A percentile compares a stretch with the other conserved stretches of the same genome.
phyloP scores from a whole-genome alignment of 2,329 filamentous ascomycete species.

The Chaetomiaceae sp. region DNA sequence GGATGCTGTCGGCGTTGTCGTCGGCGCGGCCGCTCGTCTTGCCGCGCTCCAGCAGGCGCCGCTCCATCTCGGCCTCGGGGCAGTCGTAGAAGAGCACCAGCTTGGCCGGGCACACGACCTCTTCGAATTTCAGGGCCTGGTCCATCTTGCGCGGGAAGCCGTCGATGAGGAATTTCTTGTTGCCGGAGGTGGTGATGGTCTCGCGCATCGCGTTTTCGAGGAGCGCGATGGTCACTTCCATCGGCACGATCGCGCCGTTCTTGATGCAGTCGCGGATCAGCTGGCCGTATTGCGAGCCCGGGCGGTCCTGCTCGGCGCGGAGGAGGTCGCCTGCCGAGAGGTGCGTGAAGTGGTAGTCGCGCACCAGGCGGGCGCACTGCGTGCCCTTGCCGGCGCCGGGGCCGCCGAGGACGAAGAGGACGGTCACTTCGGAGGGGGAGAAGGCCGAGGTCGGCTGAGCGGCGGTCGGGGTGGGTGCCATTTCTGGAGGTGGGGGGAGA shows the following conservation, averaged over 20 bases:
- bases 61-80: constrained; percentile 82
- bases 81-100: constrained; percentile 95
- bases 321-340: constrained; percentile 90
- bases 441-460: constrained; percentile 59
- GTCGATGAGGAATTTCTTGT: constrained; percentile 66
- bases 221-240: constrained; percentile 92
- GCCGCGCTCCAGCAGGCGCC: constrained; percentile 77
- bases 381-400: constrained; percentile 96
- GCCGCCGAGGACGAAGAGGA: constrained; percentile 93
- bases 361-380: constrained; percentile 83
- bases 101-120: constrained; percentile 74
- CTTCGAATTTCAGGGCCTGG: constrained; percentile 91
- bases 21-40: constrained; percentile 89
- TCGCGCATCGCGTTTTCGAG: constrained; percentile 89
- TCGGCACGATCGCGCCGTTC: constrained; percentile 94
- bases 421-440: constrained; percentile 71
- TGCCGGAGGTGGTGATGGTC: constrained; percentile 45
- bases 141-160: constrained; percentile 97
- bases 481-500: constrained; percentile 19
- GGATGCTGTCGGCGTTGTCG: constrained; percentile 92
- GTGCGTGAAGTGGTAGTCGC: constrained; percentile 86
- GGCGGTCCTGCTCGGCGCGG: constrained; percentile 85
- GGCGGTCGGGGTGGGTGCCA: constrained; percentile 37
- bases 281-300: constrained; percentile 81
- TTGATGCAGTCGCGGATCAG: constrained; percentile 92